Evolutionary conservation across 305 asterid genomes (phyloP), one percentile per base, ranked within the genome.

Genomic region (Rubia balearica): DNA sequence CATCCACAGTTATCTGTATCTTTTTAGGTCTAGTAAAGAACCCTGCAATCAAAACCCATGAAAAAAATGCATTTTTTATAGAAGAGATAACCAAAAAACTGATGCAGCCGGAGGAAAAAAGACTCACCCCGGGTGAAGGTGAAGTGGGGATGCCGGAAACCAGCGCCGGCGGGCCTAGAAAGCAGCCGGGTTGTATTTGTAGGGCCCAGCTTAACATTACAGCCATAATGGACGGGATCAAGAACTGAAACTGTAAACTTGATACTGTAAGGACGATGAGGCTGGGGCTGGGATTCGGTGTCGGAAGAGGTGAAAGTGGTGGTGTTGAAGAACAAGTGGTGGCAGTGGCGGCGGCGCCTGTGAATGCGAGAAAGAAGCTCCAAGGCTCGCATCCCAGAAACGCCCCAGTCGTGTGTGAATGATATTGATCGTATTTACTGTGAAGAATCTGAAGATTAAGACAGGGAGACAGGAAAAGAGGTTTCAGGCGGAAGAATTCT

Each of bases 11-110:
- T 43, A 90, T 82, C 71, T 82, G 79, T 42, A 85, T 71, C 78
- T 81, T 87, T 74, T 92, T 92, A 71, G 97, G 83, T 76, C 96
- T 84, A 30, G 92, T 89, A 38, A 90, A 40, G 59, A 84, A 80
- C 69, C 90, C 98, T 90, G 90, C 74, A 78, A 43, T 51, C 65
- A 79, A 36, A 63, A 38, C 24, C 59, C 42, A 45, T 62, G 22
- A 68, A 49, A 19, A 24, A 56, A 11, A 41, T 22, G 5, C 14
- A n/a, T 41, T 24, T 14, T 41, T n/a, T 40, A 40, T 40, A 8
- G 51, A 64, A 21, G 1, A 16, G 11, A 9, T 33, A 10, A 63
- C 5, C 0, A 42, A 27, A 22, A 2, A 36, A 16, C 4, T 17
- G 21, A 33, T 21, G 24, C n/a, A 27, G 14, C 17, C 16, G 55